These are phyloP conservation scores for Naganishia kalamii DNA, from an alignment of 768 basidiomycete genomes.

Conservation along the genomic window DNA sequence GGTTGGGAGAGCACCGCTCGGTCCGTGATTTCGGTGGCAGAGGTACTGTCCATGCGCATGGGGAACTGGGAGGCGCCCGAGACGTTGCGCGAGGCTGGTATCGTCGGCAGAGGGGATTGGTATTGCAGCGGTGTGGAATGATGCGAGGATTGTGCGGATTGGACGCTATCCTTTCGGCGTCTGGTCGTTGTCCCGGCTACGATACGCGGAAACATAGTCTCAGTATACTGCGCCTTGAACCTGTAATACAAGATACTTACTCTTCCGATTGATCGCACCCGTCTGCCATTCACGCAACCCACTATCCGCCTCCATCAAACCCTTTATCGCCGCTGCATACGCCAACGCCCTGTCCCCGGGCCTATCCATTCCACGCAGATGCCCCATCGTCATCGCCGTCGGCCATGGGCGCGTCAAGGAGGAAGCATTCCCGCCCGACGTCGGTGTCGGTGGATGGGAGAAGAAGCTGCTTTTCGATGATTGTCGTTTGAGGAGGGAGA, in stretches of 20 bases:
- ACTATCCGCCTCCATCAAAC: slow-evolving; percentile 36
- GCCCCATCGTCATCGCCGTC: slow-evolving; percentile 41
- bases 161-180: not conserved
- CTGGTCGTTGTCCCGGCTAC: not conserved
- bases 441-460: slow-evolving; percentile 40
- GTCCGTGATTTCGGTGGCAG: slow-evolving; percentile 13
- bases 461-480: slow-evolving; percentile 79
- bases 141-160: not conserved
- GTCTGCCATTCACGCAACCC: slow-evolving; percentile 40
- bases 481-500: slow-evolving; percentile 55
- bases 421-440: not conserved
- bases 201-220: not conserved
- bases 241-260: slow-evolving; percentile 26
- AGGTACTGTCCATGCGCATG: slow-evolving; percentile 1
- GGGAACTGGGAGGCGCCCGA: slow-evolving; percentile 21
- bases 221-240: not conserved
- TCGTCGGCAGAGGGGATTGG: not conserved
- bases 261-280: slow-evolving; percentile 18
- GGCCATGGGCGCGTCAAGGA: slow-evolving; percentile 36
- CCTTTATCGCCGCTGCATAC: slow-evolving; percentile 41
- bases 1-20: not conserved
- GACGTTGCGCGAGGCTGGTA: slow-evolving; percentile 10
- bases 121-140: not conserved
- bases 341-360: slow-evolving; percentile 41
- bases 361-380: slow-evolving; percentile 36